Base-by-base conservation (phyloP, 2,329 filamentous ascomycete species). In the Ophiostoma ulmi region DNA sequence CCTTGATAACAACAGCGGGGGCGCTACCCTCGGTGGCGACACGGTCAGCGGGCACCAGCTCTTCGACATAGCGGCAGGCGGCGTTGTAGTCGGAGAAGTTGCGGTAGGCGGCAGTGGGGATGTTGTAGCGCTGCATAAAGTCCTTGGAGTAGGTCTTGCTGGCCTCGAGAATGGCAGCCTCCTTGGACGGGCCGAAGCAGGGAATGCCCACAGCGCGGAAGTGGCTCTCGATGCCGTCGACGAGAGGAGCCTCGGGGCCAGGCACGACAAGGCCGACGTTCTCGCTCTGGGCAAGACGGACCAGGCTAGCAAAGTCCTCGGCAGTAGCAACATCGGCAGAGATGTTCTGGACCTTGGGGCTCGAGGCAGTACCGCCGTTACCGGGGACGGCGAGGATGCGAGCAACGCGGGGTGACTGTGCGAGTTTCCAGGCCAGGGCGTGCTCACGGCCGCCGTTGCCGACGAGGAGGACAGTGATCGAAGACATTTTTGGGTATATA, bases 61-160 rank as follows among this genome's bases (percentile, higher is more conserved):
- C 36, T 67, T 74, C 89, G 69, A 98, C 82, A 78, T 98, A 96
- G 75, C 87, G 81, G 74, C 84, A 83, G 17, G 93, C 93, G 66
- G 87, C 82, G 70, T 90, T 86, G 80, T 91, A 94, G 76, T 91
- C 85, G 79, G 85, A 88, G 78, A 98, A 97, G 82, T 96, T 97
- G 79, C 90, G 88, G 82, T 97, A 98, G 55, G 87, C 88, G 20
- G 95, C 95, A 0, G 95, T 98, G 52, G 94, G 94, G 76, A 99
- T 97, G 76, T 86, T 86, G 81, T 97, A 88, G 74, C 90, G 89
- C 80, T 91, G 90, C 95, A 98, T 99, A 78, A 98, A 98, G 80
- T 98, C 94, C 79, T 99, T 99, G 73, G 92, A 93, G 80, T 96
- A 98, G 13, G 94, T 92, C 84, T 99, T 99, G 82, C 92, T 96